These are phyloP conservation scores for Sphaerulina vaccinii DNA, from an alignment of 2,329 filamentous ascomycete genomes.

Conservation along the genomic window DNA sequence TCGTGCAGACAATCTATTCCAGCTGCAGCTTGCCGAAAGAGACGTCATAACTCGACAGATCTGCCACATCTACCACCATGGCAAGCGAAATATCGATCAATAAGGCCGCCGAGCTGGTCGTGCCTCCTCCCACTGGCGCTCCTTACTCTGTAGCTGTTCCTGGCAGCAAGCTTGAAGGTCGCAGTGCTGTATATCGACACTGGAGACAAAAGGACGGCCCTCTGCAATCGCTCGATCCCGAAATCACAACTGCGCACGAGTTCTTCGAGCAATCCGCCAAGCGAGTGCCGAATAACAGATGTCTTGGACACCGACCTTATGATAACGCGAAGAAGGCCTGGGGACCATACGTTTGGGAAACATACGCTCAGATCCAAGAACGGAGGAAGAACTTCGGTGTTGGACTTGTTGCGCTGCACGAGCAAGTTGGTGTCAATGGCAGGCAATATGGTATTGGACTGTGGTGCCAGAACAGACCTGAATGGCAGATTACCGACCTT, in stretches of 20 bases:
- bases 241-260: conserved; percentile 37
- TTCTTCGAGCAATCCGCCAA: conserved; percentile 48
- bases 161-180: conserved; percentile 69
- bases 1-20: background rate
- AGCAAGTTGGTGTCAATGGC: conserved; percentile 64
- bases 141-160: conserved; percentile 78
- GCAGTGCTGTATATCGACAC: conserved; percentile 77
- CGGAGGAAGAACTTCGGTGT: conserved; percentile 81
- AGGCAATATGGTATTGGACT: conserved; percentile 73
- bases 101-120: conserved; percentile 51
- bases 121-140: conserved; percentile 67
- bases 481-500: conserved; percentile 88
- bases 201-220: conserved; percentile 73
- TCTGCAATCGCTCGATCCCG: conserved; percentile 70
- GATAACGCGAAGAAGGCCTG: conserved; percentile 71
- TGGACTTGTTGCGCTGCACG: conserved; percentile 79
- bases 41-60: background rate
- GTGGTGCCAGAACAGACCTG: conserved; percentile 83
- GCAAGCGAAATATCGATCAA: conserved; percentile 28
- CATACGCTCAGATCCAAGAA: conserved; percentile 74
- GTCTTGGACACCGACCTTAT: conserved; percentile 79
- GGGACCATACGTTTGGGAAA: conserved; percentile 78
- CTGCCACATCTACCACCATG: conserved; percentile 5
- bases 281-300: conserved; percentile 65
- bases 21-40: conserved; percentile 15